Evolutionary conservation across 345 rosid genomes (phyloP).

Genomic region (Acer saccharum): DNA sequence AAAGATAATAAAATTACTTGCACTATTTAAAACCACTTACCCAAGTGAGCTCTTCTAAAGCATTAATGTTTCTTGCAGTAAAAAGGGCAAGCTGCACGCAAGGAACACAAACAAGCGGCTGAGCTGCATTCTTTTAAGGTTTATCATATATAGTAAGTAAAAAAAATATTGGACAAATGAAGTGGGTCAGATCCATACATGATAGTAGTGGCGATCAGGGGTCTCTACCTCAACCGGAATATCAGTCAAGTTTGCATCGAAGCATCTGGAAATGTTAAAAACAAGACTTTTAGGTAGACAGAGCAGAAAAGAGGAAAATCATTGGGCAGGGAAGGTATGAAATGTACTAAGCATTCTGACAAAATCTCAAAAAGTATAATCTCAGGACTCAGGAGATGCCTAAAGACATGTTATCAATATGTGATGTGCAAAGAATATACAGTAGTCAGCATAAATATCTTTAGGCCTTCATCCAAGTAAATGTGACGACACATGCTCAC

Average conservation of each 20-base stretch:
- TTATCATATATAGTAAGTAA: neutral
- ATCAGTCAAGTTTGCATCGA: conserved; percentile 86
- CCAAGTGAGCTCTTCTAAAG: conserved; percentile 85
- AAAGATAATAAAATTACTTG: too few species aligned
- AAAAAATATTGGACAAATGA: neutral
- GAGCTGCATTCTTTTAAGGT: neutral
- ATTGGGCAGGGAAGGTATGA: neutral
- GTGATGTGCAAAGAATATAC: neutral
- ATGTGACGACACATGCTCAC: too few species aligned
- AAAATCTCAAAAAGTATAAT: neutral
- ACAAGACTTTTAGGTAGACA: neutral
- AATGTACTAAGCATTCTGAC: neutral
- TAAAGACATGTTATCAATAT: neutral
- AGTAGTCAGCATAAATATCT: neutral
- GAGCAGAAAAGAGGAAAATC: conserved; percentile 6
- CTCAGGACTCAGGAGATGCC: neutral
- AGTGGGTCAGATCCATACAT: conserved; percentile 46
- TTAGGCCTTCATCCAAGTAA: neutral
- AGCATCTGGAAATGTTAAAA: conserved; percentile 53
- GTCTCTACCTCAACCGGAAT: conserved; percentile 91
- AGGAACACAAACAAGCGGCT: neutral
- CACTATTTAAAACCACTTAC: conserved; percentile 43
- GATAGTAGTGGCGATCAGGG: conserved; percentile 84
- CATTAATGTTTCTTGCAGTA: conserved; percentile 68
- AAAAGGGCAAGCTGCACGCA: conserved; percentile 82